These are phyloP conservation scores for Capronia coronata DNA, from an alignment of 2,329 filamentous ascomycete genomes.

Conservation along the genomic window DNA sequence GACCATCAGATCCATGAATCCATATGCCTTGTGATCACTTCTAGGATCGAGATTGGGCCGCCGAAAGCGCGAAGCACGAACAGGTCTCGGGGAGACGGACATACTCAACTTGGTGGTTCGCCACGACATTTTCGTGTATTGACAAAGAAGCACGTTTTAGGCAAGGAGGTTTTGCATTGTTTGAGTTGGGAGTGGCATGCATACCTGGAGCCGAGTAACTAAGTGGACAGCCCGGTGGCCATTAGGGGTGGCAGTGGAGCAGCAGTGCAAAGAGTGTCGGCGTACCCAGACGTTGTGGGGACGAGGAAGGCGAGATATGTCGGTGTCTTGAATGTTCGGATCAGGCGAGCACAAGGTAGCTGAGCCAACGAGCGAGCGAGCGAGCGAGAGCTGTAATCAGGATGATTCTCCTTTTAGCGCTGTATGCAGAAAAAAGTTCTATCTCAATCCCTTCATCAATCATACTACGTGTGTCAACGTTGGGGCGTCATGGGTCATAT, in stretches of 20 bases:
- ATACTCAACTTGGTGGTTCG: not conserved
- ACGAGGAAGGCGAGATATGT: not conserved
- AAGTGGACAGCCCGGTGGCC: too few species aligned
- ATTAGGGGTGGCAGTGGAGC: not conserved
- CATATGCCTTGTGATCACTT: slow-evolving; percentile 41
- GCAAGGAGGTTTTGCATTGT: slow-evolving; percentile 3
- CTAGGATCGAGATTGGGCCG: not conserved
- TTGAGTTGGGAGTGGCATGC: slow-evolving; percentile 12
- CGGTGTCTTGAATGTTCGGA: not conserved
- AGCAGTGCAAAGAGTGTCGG: not conserved
- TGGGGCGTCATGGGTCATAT: not conserved
- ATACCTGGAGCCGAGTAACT: slow-evolving; percentile 4
- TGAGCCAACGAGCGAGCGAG: too few species aligned
- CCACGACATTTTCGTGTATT: not conserved
- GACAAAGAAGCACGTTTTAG: slow-evolving; percentile 3
- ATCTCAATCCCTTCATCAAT: slow-evolving; percentile 6
- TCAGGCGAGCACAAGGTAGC: not conserved
- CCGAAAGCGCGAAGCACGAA: not conserved
- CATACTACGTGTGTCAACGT: not conserved
- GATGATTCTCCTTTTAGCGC: slow-evolving; percentile 13
- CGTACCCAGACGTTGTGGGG: not conserved
- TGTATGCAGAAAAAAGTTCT: slow-evolving; percentile 17
- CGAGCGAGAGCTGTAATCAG: slow-evolving; percentile 13
- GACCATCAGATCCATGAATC: slow-evolving; percentile 48
- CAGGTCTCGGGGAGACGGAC: not conserved